Conservation (phyloP, 108 stramenopile genomes). For the Fistulifera pelliculosa region DNA sequence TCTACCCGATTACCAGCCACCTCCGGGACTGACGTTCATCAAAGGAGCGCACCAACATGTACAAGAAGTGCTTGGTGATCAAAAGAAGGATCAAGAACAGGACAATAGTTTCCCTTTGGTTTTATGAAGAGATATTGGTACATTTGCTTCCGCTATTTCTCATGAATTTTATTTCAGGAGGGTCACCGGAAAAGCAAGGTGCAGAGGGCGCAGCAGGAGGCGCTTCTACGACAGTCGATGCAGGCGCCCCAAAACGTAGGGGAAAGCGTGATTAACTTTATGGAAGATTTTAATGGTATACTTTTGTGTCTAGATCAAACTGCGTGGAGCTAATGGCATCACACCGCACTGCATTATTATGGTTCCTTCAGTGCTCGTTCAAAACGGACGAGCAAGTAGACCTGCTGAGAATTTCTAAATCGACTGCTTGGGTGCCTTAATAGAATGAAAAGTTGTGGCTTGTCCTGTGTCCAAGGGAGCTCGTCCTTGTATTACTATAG, state of each 20-base stretch:
- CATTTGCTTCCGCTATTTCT: conserved; percentile 60
- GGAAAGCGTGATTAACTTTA: neutral
- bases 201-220: neutral
- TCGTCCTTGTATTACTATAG: too few relatives aligned
- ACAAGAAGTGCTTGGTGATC: neutral
- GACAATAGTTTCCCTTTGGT: conserved; percentile 8
- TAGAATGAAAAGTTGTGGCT: too few relatives aligned
- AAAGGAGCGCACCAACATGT: conserved; percentile 18
- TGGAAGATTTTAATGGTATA: too few relatives aligned
- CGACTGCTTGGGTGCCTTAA: too few relatives aligned
- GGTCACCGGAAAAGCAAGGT: conserved; percentile 14
- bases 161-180: conserved; percentile 33
- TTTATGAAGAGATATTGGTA: conserved; percentile 75
- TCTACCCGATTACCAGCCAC: conserved; percentile 47
- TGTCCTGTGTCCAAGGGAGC: too few relatives aligned
- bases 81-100: conserved; percentile 16
- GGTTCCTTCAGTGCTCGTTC: too few relatives aligned
- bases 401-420: too few relatives aligned
- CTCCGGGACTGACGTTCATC: conserved; percentile 62
- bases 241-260: neutral
- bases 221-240: neutral
- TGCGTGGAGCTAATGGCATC: too few relatives aligned
- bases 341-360: too few relatives aligned
- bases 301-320: too few relatives aligned
- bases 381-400: too few relatives aligned